Evolutionary conservation across 257 asterid genomes (phyloP).

Genomic region (Solanum acaule): DNA sequence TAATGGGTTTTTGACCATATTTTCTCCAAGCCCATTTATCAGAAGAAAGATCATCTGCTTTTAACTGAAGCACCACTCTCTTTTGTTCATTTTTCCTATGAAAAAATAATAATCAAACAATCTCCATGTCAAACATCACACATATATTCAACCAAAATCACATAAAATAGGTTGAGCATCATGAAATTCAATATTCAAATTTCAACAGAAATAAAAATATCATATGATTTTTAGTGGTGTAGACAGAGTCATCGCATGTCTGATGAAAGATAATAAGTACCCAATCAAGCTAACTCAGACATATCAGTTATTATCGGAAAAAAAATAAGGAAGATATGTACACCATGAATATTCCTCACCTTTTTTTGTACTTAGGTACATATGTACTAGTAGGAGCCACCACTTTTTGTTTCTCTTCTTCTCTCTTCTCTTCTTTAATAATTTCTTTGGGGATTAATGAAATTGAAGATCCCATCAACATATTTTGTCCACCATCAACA

Average conservation of each 20-base stretch:
- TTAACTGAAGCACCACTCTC: constrained; percentile 60
- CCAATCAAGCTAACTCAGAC: background rate
- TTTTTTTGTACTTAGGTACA: constrained; percentile 65
- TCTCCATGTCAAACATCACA: background rate
- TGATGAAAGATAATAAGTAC: too few species aligned
- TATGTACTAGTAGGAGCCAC: constrained; percentile 5
- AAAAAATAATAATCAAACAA: background rate
- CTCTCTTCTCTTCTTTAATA: constrained; percentile 16
- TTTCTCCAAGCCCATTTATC: constrained; percentile 99
- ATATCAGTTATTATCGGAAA: background rate
- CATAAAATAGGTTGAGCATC: background rate
- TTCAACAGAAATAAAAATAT: fast-evolving
- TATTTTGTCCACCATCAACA: constrained; percentile 17
- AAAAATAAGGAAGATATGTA: background rate
- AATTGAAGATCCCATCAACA: background rate
- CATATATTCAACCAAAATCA: background rate
- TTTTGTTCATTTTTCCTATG: constrained; percentile 77
- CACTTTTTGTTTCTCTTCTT: background rate
- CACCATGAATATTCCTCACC: constrained; percentile 26
- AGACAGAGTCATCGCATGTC: too few species aligned
- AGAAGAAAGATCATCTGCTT: constrained; percentile 60
- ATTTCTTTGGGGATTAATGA: background rate
- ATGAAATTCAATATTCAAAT: background rate
- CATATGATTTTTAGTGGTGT: background rate
- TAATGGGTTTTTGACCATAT: constrained; percentile 95